Base-by-base conservation (phyloP, 2,329 filamentous ascomycete genomes). In the Myriosclerotinia curreyana region DNA sequence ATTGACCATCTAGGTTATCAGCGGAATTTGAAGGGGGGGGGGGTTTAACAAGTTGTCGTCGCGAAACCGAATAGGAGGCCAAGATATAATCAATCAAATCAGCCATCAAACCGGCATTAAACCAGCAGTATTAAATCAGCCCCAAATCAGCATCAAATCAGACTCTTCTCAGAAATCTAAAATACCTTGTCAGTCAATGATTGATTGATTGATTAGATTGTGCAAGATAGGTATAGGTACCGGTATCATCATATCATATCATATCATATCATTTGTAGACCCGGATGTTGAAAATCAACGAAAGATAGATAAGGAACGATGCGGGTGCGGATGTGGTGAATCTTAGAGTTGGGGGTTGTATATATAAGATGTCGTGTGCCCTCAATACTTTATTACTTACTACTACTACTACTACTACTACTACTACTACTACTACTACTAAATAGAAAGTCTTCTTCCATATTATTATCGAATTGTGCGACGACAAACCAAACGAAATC, bases 191-290 rank as follows among this genome's bases (percentile, higher is more conserved):
- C 34, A 11, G 38, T 50, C 60, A n/a, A n/a, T n/a, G n/a, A n/a
- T n/a, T n/a, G n/a, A n/a, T n/a, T n/a, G n/a, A n/a, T n/a, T n/a
- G n/a, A n/a, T 63, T 63, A 63, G 60, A 63, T 63, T 58, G 60
- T 58, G 52, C 60, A 63, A 28, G 60, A 62, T 62, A 28, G 60
- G n/a, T n/a, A n/a, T n/a, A n/a, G n/a, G n/a, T n/a, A n/a, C n/a
- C n/a, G n/a, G n/a, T n/a, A n/a, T n/a, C n/a, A n/a, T n/a, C n/a
- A n/a, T n/a, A n/a, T n/a, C n/a, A n/a, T n/a, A n/a, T n/a, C n/a
- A n/a, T n/a, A n/a, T n/a, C n/a, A n/a, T 62, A 62, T 62, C 40
- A 62, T 62, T 48, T 40, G 54, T 48, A 58, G 55, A 48, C 42
- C 55, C 42, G 55, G 55, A 48, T 58, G 42, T 58, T 58, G 55